Evolutionary conservation across 1,284 basidiomycete genomes (phyloP).

Genomic region (Microbotryum scabiosae): DNA sequence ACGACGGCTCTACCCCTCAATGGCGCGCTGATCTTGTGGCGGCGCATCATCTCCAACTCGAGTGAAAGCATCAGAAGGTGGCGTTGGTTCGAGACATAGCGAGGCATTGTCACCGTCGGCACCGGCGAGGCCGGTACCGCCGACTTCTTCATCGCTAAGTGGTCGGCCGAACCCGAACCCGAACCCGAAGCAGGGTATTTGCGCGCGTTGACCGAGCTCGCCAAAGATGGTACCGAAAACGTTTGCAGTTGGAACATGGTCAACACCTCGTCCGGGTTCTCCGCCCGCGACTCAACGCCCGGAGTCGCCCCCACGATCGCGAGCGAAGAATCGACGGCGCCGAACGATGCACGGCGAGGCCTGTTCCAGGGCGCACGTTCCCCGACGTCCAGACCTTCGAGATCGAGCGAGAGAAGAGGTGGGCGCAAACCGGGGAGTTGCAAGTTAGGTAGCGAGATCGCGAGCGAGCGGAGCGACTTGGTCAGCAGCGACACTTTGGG

Average conservation of each 20-base stretch:
- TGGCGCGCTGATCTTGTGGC: conserved; percentile 28
- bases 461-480: conserved; percentile 24
- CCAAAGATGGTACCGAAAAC: no score
- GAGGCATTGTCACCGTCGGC: not conserved
- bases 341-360: no score
- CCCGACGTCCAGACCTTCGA: not conserved
- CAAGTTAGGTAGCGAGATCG: conserved; percentile 21
- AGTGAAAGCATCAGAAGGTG: conserved; percentile 30
- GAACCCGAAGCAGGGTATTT: no score
- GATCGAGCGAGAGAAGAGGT: conserved; percentile 1
- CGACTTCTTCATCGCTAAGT: no score
- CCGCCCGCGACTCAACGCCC: no score
- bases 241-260: no score
- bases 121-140: not conserved
- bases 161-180: no score
- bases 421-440: conserved; percentile 2
- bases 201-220: no score
- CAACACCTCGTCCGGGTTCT: no score
- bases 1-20: conserved; percentile 23
- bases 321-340: no score
- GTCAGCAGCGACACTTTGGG: conserved; percentile 16
- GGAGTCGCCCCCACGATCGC: no score
- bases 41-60: conserved; percentile 32
- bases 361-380: no score
- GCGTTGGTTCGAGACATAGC: conserved; percentile 30